Evolutionary conservation across 1,284 basidiomycete genomes (phyloP).

Genomic region (Malassezia arunalokei): DNA sequence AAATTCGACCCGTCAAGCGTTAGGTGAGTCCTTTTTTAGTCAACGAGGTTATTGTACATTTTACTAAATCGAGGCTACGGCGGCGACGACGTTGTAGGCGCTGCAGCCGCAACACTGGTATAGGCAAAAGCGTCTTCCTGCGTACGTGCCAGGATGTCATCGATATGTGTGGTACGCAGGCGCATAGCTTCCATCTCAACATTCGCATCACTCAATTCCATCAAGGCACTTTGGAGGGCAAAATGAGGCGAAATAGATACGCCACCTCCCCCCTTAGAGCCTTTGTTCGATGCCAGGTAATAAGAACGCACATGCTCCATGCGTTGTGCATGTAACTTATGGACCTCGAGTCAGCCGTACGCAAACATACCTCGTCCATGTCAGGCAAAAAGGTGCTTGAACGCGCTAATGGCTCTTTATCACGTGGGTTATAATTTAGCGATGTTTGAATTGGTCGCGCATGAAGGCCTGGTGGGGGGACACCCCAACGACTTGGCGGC

Average conservation of each 20-base stretch:
- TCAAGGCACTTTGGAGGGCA: slow-evolving; percentile 13
- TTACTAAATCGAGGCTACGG: too few relatives aligned
- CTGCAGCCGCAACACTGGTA: neutral
- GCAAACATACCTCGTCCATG: neutral
- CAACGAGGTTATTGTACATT: too few relatives aligned
- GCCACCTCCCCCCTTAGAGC: neutral
- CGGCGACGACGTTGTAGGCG: too few relatives aligned
- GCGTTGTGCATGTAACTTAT: neutral
- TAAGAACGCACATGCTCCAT: neutral
- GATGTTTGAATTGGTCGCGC: neutral
- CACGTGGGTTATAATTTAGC: too few relatives aligned
- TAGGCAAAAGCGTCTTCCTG: slow-evolving; percentile 16
- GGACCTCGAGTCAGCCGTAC: neutral
- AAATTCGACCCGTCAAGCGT: too few relatives aligned
- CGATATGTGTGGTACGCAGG: slow-evolving; percentile 7
- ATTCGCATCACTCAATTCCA: slow-evolving; percentile 14
- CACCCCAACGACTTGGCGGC: neutral
- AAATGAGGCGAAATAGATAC: slow-evolving; percentile 11
- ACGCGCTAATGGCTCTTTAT: neutral
- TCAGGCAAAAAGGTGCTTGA: slow-evolving; percentile 3
- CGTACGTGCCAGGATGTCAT: slow-evolving; percentile 3
- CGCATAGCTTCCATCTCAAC: slow-evolving; percentile 8
- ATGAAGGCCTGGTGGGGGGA: neutral
- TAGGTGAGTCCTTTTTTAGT: too few relatives aligned
- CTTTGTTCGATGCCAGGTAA: slow-evolving; percentile 6